Evolutionary conservation across 331 rosid species (phyloP).

Genomic region (Erythrophleum ivorense): DNA sequence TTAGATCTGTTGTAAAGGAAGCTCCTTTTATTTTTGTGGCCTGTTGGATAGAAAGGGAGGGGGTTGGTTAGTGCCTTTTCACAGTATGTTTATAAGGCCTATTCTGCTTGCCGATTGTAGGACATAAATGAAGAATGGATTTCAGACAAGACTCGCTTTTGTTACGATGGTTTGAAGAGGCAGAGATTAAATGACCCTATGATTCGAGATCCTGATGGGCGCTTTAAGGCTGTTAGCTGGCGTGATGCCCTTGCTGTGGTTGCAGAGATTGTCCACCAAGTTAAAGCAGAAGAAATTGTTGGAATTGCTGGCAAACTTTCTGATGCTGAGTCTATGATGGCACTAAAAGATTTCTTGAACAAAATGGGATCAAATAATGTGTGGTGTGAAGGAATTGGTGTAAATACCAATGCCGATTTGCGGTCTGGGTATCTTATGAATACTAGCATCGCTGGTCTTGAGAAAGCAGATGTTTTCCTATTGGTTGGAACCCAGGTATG

Average conservation of each 20-base stretch:
- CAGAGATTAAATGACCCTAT: slow-evolving; percentile 97
- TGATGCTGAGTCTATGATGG: slow-evolving; percentile 98
- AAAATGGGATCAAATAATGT: slow-evolving; percentile 89
- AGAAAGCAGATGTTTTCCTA: slow-evolving; percentile 87
- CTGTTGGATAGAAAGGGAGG: too few species aligned
- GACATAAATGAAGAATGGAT: slow-evolving; percentile 99
- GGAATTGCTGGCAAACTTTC: slow-evolving; percentile 95
- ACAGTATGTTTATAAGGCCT: slow-evolving; percentile 25
- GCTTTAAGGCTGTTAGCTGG: slow-evolving; percentile 88
- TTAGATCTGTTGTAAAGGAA: not conserved
- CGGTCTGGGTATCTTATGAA: slow-evolving; percentile 92
- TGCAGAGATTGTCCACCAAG: slow-evolving; percentile 78
- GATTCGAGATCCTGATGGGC: slow-evolving; percentile 96
- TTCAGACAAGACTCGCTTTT: slow-evolving; percentile 96
- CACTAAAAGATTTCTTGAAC: slow-evolving; percentile 90
- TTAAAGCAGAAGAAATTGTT: slow-evolving; percentile 79
- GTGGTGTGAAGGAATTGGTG: slow-evolving; percentile 89
- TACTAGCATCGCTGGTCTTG: slow-evolving; percentile 83
- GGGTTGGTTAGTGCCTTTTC: not conserved
- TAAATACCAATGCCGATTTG: slow-evolving; percentile 76
- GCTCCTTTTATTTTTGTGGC: too few species aligned
- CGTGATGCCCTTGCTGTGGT: slow-evolving; percentile 87
- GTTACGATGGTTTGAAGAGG: slow-evolving; percentile 97
- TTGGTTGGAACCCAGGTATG: slow-evolving; percentile 96
- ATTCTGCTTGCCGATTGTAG: slow-evolving; percentile 54